Base-by-base conservation (phyloP, 2,329 filamentous ascomycete species). In the Lecanicillium sp. region DNA sequence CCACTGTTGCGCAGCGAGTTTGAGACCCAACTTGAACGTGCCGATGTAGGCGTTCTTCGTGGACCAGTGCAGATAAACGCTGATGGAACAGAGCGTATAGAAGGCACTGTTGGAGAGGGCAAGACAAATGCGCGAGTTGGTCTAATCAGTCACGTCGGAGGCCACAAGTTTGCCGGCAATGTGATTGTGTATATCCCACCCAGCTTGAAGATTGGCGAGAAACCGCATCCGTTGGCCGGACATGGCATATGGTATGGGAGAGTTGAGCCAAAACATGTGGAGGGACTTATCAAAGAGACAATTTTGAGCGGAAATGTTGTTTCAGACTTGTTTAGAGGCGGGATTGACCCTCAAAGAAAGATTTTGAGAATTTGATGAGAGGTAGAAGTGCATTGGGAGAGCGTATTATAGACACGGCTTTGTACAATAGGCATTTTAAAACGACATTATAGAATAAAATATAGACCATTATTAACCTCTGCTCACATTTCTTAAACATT, bases 101-200 rank as follows among this genome's bases (percentile, higher is more conserved):
- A 51, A 14, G 51, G 49, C 5, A 43, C 43, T 4, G 31, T 14
- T 1, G 39, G 33, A 0, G 38, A 29, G 19, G 35, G 33, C 13
- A 47, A 43, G 47, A 48, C 43, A 6, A 63, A 69, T 1, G 83
- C 78, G 2, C 65, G 79, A 34, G 73, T 89, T 1, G 85, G 76
- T 0, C 52, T 82, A 39, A 83, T 89, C 40, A 86, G 80, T 44
- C 86, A 94, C 51, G 80, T 94, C 38, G 85, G 85, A 1, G 86
- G 86, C 0, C 86, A 94, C 60, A 89, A 88, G 56, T 90, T 82
- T 55, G 86, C 86, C 0, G 86, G 86, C 2, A 94, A 94, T 56
- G 75, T 90, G 27, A 87, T 92, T 34, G 61, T 92, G 2, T 92
- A 92, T 51, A 56, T 92, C 5, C 85, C 86, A 4, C 81, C 79